Base-by-base conservation (phyloP, 2,329 filamentous ascomycete species). In the Sclerotinia nivalis region DNA sequence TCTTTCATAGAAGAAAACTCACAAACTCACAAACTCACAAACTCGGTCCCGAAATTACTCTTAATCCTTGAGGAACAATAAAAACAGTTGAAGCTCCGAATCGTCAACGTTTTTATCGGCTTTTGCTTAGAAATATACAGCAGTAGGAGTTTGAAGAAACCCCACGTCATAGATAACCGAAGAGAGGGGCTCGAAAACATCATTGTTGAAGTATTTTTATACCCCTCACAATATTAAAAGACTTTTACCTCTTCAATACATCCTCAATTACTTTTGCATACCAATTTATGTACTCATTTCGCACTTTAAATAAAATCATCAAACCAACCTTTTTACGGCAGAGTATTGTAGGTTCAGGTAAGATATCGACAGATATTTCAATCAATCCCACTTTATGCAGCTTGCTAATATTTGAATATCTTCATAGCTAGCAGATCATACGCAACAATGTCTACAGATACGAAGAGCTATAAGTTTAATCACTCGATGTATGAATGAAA, bases 391-490 rank as follows among this genome's bases (percentile, higher is more conserved):
- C 37, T 40, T n/a, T 45, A 18, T 66, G 12, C 22, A 34, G 65
- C 18, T 37, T 58, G 25, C 72, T 75, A 69, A 75, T 69, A 70
- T 62, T 69, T 56, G 47, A 49, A 40, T 56, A 72, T 64, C 71
- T 73, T 68, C 49, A 70, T 68, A 78, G 77, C 65, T 72, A 74
- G 72, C 64, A 76, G 74, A 73, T 60, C 71, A 70, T 77, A 73
- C 75, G 74, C 75, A 76, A 78, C 76, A 67, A 79, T 79, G 88
- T 86, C 92, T 73, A 87, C 94, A 0, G 88, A 97, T 73, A 83
- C 86, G 1, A 85, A 84, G 74, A 92, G 87, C 72, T 98, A 98
- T 83, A 92, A 96, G 81, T 85, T 91, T 80, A 95, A 96, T 82
- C 92, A 96, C 84, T 91, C 92, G 70, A 98, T 98, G 95, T 88